phyloP scores from a whole-genome alignment of 2,329 filamentous ascomycete genomes.

The Xylariomycetidae sp. region DNA sequence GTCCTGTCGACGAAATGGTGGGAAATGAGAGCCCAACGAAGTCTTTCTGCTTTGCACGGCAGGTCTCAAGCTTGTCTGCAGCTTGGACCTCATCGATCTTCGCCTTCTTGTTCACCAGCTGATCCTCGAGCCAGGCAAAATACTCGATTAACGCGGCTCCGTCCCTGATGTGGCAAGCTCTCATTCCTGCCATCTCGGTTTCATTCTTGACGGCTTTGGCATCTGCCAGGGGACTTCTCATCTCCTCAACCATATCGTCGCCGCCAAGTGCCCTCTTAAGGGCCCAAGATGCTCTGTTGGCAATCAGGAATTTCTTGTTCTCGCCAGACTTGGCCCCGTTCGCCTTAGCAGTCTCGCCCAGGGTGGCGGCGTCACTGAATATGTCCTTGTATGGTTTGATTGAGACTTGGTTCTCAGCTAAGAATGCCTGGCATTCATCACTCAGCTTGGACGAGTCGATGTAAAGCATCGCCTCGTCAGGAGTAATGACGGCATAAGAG shows the following conservation, averaged over 20 bases:
- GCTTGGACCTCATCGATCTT: slow-evolving; percentile 81
- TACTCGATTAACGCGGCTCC: slow-evolving; percentile 86
- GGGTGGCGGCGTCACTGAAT: slow-evolving; percentile 66
- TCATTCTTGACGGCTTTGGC: slow-evolving; percentile 94
- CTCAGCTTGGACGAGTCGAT: slow-evolving; percentile 74
- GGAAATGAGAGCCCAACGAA: slow-evolving; percentile 91
- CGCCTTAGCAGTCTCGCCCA: slow-evolving; percentile 41
- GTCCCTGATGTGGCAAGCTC: slow-evolving; percentile 86
- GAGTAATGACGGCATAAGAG: slow-evolving; percentile 86
- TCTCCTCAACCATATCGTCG: slow-evolving; percentile 76
- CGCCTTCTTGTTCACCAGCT: slow-evolving; percentile 67
- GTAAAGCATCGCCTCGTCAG: slow-evolving; percentile 71
- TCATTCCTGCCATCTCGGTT: slow-evolving; percentile 85
- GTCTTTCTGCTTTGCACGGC: slow-evolving; percentile 61
- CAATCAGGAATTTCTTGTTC: slow-evolving; percentile 70
- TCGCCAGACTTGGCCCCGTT: slow-evolving; percentile 27
- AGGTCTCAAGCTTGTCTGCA: slow-evolving; percentile 82
- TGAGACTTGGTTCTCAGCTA: slow-evolving; percentile 62
- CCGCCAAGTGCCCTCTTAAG: slow-evolving; percentile 81
- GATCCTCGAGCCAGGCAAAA: slow-evolving; percentile 94
- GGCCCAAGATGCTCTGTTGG: slow-evolving; percentile 89
- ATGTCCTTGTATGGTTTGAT: slow-evolving; percentile 79
- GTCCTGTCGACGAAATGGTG: slow-evolving; percentile 90
- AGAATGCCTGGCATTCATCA: slow-evolving; percentile 60
- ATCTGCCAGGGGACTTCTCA: slow-evolving; percentile 80